Evolutionary conservation across 2,329 filamentous ascomycete genomes (phyloP).

Genomic region (Alternaria alternata): DNA sequence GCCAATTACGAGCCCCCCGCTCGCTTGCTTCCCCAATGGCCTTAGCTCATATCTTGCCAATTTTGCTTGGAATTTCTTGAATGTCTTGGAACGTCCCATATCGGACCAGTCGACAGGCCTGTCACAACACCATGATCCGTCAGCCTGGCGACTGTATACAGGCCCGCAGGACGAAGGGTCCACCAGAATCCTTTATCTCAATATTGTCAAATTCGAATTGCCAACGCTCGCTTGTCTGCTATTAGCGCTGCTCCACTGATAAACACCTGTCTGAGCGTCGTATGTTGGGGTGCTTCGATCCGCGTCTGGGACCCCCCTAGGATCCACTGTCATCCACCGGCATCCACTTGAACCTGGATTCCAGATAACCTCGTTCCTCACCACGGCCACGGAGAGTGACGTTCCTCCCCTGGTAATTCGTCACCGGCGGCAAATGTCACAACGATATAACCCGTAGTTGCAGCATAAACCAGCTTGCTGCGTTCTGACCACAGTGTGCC

Average conservation of each 20-base stretch:
- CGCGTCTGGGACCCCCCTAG: slow-evolving; percentile 9
- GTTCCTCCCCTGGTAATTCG: background rate
- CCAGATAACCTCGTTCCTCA: slow-evolving; percentile 4
- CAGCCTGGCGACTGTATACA: slow-evolving; percentile 7
- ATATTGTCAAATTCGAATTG: slow-evolving; percentile 15
- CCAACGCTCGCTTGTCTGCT: slow-evolving; percentile 8
- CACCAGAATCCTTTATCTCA: slow-evolving; percentile 15
- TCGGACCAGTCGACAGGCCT: background rate
- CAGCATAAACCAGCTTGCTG: background rate
- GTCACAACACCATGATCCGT: slow-evolving; percentile 3
- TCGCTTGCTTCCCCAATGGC: slow-evolving; percentile 2
- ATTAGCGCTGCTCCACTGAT: slow-evolving; percentile 29
- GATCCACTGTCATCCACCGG: slow-evolving; percentile 8
- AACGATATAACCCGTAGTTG: background rate
- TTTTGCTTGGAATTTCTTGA: slow-evolving; percentile 14
- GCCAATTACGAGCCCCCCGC: background rate
- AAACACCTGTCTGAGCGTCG: slow-evolving; percentile 20
- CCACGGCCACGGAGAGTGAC: slow-evolving; percentile 3
- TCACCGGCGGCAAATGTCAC: background rate
- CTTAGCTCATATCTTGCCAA: slow-evolving; percentile 3
- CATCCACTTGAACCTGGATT: slow-evolving; percentile 12
- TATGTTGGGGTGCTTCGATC: slow-evolving; percentile 21
- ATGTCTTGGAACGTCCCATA: slow-evolving; percentile 7
- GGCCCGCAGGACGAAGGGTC: slow-evolving; percentile 1
- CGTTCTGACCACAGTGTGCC: slow-evolving; percentile 2